Conservation (phyloP, 495 filamentous ascomycete species). For the Opeltia flavorubescens region DNA sequence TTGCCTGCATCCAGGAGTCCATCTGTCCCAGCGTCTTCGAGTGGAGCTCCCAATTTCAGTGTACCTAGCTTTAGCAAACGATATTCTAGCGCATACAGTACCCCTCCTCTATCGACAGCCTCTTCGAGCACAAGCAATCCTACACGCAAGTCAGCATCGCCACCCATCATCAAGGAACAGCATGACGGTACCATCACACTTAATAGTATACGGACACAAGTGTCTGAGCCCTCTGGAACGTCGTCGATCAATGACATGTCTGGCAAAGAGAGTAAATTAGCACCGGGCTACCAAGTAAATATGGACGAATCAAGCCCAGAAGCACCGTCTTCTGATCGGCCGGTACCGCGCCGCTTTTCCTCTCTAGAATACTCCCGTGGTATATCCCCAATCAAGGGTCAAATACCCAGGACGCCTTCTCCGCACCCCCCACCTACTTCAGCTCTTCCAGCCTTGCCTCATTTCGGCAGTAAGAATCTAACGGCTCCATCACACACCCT, state of each 20-base stretch:
- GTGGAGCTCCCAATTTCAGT: slow-evolving; percentile 36
- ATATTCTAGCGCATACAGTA: slow-evolving; percentile 8
- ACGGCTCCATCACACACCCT: background rate
- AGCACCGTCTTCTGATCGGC: slow-evolving; percentile 1
- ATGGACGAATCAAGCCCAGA: background rate
- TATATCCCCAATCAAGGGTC: slow-evolving; percentile 5
- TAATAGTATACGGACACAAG: background rate
- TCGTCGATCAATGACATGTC: too few relatives aligned
- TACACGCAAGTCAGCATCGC: slow-evolving; percentile 6
- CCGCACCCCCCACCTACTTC: slow-evolving; percentile 14
- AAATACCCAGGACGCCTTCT: background rate
- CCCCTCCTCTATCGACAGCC: slow-evolving; percentile 3
- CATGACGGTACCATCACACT: background rate
- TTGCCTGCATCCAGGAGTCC: slow-evolving; percentile 16
- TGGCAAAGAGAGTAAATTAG: too few relatives aligned
- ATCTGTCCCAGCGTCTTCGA: slow-evolving; percentile 25
- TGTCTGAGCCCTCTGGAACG: background rate
- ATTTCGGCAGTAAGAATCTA: background rate
- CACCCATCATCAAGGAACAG: background rate
- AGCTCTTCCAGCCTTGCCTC: slow-evolving; percentile 12
- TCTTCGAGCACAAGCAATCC: slow-evolving; percentile 1
- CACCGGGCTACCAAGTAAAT: background rate
- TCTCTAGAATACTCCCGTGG: slow-evolving; percentile 15
- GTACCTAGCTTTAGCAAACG: slow-evolving; percentile 34
- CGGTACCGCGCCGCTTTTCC: slow-evolving; percentile 12